Percentiles rank a stretch among this genome's conserved stretches.
These are phyloP conservation scores for Sapria himalayana DNA, from an alignment of 345 rosid genomes.

Conservation along the genomic window DNA sequence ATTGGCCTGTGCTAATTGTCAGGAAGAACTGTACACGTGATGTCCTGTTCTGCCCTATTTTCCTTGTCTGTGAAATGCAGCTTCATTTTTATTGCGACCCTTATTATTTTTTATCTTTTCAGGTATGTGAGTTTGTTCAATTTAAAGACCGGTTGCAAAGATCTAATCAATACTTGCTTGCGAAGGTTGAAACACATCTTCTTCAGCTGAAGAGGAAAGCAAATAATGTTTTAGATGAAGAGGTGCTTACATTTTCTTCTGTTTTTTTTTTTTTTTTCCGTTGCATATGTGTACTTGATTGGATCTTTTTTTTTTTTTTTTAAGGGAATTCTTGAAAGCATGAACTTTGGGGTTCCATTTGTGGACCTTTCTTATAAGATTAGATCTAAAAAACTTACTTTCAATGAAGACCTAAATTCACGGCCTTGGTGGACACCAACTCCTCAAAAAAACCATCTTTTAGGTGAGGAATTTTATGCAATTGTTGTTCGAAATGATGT, in stretches of 20 bases:
- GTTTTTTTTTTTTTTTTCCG: not conserved
- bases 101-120: too few relatives aligned
- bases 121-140: conserved; percentile 93
- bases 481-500: too few relatives aligned
- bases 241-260: too few relatives aligned
- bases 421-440: conserved; percentile 98
- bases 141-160: conserved; percentile 70
- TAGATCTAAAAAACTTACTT: conserved; percentile 40
- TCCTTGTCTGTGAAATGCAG: too few relatives aligned
- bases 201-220: conserved; percentile 69
- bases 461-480: too few relatives aligned
- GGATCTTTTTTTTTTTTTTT: conserved; percentile 8
- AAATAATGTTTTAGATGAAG: conserved; percentile 52
- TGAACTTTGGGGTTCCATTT: conserved; percentile 43
- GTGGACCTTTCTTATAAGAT: conserved; percentile 69
- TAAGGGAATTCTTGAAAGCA: conserved; percentile 50
- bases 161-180: conserved; percentile 63
- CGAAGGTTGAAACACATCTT: conserved; percentile 47
- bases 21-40: too few relatives aligned
- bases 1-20: too few relatives aligned
- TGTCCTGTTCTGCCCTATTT: too few relatives aligned
- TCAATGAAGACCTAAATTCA: conserved; percentile 74
- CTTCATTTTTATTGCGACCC: too few relatives aligned
- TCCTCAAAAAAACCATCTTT: conserved; percentile 56
- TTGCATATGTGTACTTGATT: conserved; percentile 4